Base-by-base conservation (phyloP, 768 basidiomycete species). In the Russula ochroleuca region DNA sequence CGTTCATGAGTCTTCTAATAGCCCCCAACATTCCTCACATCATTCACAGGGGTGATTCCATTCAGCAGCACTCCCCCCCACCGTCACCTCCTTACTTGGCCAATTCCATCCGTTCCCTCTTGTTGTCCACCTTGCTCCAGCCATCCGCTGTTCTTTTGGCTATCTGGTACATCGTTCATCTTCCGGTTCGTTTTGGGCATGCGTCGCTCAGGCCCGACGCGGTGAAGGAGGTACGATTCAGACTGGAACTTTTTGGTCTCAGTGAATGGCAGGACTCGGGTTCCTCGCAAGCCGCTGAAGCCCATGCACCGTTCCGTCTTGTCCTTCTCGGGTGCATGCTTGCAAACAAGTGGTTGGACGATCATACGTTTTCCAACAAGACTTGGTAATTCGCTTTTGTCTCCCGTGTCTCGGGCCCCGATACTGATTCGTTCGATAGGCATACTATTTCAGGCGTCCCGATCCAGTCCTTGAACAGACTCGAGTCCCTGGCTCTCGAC, bases 331-430 rank as follows among this genome's bases (percentile, higher is more conserved):
- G 90, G 21, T 90, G 85, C 66, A 91, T 92, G 89, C 77, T 92
- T 38, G 88, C 90, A 21, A 92, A 92, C 73, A 92, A 92, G 75
- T 92, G 90, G 90, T 71, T 92, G 67, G 90, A 92, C 67, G 90
- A 92, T 69, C 90, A 92, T 70, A 92, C 90, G 0, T 92, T 92
- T 74, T 91, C 89, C 45, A 92, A 92, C 75, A 92, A 90, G 77
- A 92, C 90, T 59, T 92, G 90, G 90, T 90, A 72, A 13, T 64
- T 85, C 72, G 33, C 41, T 13, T 9, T 14, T 43, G 5, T 52
- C 5, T 5, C 14, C 52, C 0, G 23, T 8, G 11, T 59, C 51
- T 48, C 25, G 5, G 13, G 11, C 28, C 9, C 6, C 19, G 13
- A 19, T 48, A 31, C 51, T 57, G 47, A 17, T 55, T 52, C 21